Evolutionary conservation across 768 basidiomycete species (phyloP).

Genomic region (Pleurotus tuoliensis): DNA sequence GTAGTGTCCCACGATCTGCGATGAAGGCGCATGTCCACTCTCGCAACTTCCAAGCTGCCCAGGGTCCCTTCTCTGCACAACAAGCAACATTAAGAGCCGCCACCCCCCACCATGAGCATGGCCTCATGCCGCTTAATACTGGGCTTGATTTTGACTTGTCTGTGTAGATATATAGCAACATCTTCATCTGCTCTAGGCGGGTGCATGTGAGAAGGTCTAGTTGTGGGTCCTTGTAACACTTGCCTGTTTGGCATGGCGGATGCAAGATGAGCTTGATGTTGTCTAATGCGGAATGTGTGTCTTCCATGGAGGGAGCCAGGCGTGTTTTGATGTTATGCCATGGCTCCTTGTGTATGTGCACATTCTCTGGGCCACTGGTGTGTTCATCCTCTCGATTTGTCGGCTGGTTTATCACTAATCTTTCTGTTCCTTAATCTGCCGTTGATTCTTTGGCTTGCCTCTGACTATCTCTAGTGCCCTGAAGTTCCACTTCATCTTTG

Average conservation of each 20-base stretch:
- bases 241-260: slow-evolving; percentile 10
- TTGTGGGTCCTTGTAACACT: slow-evolving; percentile 7
- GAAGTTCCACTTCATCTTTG: neutral
- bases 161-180: no score
- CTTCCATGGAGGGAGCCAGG: slow-evolving; percentile 12
- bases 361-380: neutral
- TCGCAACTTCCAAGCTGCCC: slow-evolving; percentile 11
- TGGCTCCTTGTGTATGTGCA: neutral
- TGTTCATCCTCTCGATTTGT: neutral
- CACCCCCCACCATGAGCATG: neutral
- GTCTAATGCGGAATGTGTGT: slow-evolving; percentile 5
- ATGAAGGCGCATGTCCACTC: slow-evolving; percentile 18
- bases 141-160: slow-evolving; percentile 8
- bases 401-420: neutral
- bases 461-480: neutral
- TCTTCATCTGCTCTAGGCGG: slow-evolving; percentile 8
- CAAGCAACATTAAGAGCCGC: neutral
- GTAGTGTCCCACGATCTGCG: slow-evolving; percentile 11
- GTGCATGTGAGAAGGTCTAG: slow-evolving; percentile 10
- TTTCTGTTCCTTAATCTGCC: neutral
- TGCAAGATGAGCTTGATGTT: slow-evolving; percentile 11
- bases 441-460: no score
- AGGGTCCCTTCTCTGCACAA: neutral
- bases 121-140: slow-evolving; percentile 7
- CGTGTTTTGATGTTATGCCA: neutral